phyloP scores from a whole-genome alignment of 345 rosid genomes.

The Orychophragmus violaceus region DNA sequence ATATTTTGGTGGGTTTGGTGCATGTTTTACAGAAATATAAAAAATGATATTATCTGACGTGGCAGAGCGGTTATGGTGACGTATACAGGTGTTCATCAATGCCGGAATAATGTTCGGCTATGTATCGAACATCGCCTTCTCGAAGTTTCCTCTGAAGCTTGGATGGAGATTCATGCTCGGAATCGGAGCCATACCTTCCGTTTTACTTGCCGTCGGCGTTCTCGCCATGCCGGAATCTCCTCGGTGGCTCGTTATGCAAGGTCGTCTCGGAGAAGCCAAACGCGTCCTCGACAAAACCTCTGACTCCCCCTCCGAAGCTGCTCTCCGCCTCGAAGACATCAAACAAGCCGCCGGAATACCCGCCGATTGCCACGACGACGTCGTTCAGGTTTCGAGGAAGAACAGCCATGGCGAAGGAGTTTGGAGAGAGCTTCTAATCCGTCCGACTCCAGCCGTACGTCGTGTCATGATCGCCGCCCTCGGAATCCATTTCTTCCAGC shows the following conservation, averaged over 20 bases:
- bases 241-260: conserved; percentile 92
- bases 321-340: conserved; percentile 60
- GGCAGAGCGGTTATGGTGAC: neutral
- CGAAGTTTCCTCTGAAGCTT: conserved; percentile 42
- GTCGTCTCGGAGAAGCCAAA: conserved; percentile 75
- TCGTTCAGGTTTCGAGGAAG: conserved; percentile 39
- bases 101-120: conserved; percentile 66
- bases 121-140: conserved; percentile 69
- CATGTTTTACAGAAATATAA: too few species aligned
- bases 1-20: neutral
- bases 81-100: conserved; percentile 72
- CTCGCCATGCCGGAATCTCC: conserved; percentile 94
- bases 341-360: conserved; percentile 84
- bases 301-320: conserved; percentile 52
- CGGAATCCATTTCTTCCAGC: conserved; percentile 87
- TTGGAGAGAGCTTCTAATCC: conserved; percentile 57
- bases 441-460: conserved; percentile 62
- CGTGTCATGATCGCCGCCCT: conserved; percentile 58
- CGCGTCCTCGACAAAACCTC: conserved; percentile 70
- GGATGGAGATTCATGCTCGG: conserved; percentile 96
- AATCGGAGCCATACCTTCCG: conserved; percentile 61
- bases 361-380: conserved; percentile 60
- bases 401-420: conserved; percentile 56
- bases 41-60: conserved; percentile 12
- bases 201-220: conserved; percentile 49